Evolutionary conservation across 495 filamentous ascomycete genomes (phyloP).

Genomic region (Penicillium waksmanii): DNA sequence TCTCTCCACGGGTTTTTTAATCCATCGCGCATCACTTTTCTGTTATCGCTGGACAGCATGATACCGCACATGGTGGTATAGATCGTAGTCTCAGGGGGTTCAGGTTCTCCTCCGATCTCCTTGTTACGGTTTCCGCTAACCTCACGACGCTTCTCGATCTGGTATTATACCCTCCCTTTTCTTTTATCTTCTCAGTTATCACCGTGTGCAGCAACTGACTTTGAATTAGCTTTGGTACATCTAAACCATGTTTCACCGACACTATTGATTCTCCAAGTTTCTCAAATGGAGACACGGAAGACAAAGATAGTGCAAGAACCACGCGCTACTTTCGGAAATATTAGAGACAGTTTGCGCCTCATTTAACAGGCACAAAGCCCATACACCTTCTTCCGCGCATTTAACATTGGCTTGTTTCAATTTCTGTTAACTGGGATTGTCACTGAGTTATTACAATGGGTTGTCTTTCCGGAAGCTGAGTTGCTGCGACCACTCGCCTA

Average conservation of each 20-base stretch:
- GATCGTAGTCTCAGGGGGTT: too few species aligned
- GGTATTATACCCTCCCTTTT: too few species aligned
- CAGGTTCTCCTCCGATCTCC: too few species aligned
- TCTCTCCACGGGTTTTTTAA: too few species aligned
- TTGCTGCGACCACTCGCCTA: not conserved
- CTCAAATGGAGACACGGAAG: not conserved
- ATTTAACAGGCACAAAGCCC: not conserved
- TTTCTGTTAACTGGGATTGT: not conserved
- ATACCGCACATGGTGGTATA: too few species aligned
- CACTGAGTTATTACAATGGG: not conserved
- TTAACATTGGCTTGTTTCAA: not conserved
- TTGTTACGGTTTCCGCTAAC: too few species aligned
- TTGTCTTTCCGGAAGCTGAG: not conserved
- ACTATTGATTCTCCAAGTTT: not conserved
- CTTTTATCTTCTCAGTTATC: not conserved
- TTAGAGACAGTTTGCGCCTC: not conserved
- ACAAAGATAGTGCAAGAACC: not conserved
- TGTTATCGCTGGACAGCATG: too few species aligned
- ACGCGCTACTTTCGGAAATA: not conserved
- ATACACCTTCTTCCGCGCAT: not conserved
- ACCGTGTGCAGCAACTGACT: not conserved
- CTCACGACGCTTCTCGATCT: too few species aligned
- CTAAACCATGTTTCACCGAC: not conserved
- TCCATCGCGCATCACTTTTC: too few species aligned
- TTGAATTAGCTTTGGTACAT: not conserved